phyloP scores from a whole-genome alignment of 2,329 filamentous ascomycete genomes.

The Fusarium hainanense region DNA sequence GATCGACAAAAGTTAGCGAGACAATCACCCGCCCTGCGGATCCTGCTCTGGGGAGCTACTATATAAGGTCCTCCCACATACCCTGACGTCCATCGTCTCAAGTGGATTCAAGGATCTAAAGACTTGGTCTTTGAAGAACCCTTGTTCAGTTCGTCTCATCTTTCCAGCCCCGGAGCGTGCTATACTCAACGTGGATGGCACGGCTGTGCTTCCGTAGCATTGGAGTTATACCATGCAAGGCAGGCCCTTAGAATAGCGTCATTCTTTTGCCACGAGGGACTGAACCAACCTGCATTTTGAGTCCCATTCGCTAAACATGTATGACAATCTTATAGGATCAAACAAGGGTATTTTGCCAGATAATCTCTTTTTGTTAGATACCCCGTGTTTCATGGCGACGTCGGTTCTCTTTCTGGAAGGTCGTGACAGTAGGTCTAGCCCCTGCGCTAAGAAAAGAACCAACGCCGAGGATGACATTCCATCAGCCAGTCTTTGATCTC shows the following conservation, averaged over 20 bases:
- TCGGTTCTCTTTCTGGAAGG: conserved; percentile 19
- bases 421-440: conserved; percentile 8
- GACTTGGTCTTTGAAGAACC: not conserved
- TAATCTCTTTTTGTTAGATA: conserved; percentile 4
- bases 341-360: not conserved
- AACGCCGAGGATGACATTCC: not conserved
- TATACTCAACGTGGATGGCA: not conserved
- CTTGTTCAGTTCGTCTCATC: conserved; percentile 7
- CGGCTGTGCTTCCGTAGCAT: conserved; percentile 12
- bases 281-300: not conserved
- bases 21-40: conserved; percentile 12
- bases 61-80: conserved; percentile 13
- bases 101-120: conserved; percentile 1
- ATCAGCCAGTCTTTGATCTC: not conserved
- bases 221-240: not conserved
- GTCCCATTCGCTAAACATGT: not conserved
- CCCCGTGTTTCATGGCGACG: conserved; percentile 11
- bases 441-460: conserved; percentile 1
- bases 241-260: not conserved
- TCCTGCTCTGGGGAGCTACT: not conserved
- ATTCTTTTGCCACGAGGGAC: not conserved
- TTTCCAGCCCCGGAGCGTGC: not conserved
- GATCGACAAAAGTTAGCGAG: conserved; percentile 24
- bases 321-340: not conserved
- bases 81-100: conserved; percentile 13